Percentiles rank a stretch among this genome's conserved stretches.
Conservation (phyloP, 768 basidiomycete species). For the Mycena sanguinolenta region DNA sequence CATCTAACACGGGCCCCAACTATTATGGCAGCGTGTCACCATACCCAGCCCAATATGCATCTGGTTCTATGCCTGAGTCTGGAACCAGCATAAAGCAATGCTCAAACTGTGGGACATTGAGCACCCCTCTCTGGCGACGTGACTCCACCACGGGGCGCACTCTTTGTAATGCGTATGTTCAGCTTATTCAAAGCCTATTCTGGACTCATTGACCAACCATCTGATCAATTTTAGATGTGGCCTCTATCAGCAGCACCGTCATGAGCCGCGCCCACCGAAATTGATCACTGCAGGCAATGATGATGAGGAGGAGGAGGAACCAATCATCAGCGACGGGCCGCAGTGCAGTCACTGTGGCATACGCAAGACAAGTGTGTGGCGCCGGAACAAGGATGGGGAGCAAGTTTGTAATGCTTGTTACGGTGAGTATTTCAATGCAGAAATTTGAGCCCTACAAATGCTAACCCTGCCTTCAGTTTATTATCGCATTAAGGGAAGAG, state of each 20-base stretch:
- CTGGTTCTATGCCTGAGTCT: neutral
- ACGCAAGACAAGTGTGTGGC: neutral
- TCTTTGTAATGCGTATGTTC: neutral
- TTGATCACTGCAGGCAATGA: neutral
- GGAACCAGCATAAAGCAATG: neutral
- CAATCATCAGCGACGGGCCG: neutral
- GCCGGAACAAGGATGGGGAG: neutral
- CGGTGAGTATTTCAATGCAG: too few species aligned
- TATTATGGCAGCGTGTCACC: neutral
- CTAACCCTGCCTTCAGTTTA: too few species aligned
- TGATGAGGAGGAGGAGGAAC: neutral
- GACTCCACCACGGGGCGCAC: neutral
- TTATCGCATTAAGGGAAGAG: neutral
- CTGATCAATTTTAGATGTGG: too few species aligned
- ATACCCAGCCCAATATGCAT: too few species aligned
- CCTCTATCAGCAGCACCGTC: neutral
- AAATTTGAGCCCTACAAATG: too few species aligned
- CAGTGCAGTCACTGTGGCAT: neutral
- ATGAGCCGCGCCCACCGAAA: neutral
- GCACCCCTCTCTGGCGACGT: neutral
- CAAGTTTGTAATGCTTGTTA: neutral
- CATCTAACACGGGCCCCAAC: neutral
- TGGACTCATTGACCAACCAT: too few species aligned
- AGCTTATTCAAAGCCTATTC: too few species aligned
- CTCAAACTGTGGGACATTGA: neutral